A percentile compares a stretch with the other conserved stretches of the same genome.
phyloP scores from a whole-genome alignment of 1,284 basidiomycete species.

The Inonotus obliquus region DNA sequence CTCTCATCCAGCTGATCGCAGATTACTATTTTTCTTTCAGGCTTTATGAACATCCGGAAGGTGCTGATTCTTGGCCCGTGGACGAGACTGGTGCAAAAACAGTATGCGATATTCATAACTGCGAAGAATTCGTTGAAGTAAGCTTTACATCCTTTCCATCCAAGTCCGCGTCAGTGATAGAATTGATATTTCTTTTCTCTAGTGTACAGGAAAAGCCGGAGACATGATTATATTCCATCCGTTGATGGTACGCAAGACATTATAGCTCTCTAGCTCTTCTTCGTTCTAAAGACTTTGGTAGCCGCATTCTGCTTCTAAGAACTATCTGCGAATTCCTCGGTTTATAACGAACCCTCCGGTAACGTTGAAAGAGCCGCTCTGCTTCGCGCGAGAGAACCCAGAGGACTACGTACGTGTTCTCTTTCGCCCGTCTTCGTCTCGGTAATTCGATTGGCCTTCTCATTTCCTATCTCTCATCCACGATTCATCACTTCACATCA shows the following conservation, averaged over 20 bases:
- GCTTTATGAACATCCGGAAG: conserved; percentile 29
- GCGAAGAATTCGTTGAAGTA: conserved; percentile 30
- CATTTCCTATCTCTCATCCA: background rate
- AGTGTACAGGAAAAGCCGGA: conserved; percentile 33
- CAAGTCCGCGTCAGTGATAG: background rate
- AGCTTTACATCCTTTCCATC: background rate
- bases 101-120: conserved; percentile 26
- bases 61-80: conserved; percentile 22
- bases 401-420: conserved; percentile 26
- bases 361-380: conserved; percentile 33
- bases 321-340: conserved; percentile 31
- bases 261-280: background rate
- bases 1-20: background rate
- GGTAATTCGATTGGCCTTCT: background rate
- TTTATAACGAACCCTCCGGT: conserved; percentile 39
- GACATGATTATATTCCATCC: conserved; percentile 37
- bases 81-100: conserved; percentile 28
- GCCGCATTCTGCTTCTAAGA: conserved; percentile 34
- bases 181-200: background rate
- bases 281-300: background rate
- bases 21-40: conserved; percentile 12
- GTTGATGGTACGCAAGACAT: conserved; percentile 36
- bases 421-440: background rate
- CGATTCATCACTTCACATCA: too few relatives aligned
- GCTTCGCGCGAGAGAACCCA: conserved; percentile 31